Percentiles rank a stretch among this genome's conserved stretches.
These are phyloP conservation scores for Fallopia convolvulus DNA, from an alignment of 148 eudicot genomes.

Conservation along the genomic window DNA sequence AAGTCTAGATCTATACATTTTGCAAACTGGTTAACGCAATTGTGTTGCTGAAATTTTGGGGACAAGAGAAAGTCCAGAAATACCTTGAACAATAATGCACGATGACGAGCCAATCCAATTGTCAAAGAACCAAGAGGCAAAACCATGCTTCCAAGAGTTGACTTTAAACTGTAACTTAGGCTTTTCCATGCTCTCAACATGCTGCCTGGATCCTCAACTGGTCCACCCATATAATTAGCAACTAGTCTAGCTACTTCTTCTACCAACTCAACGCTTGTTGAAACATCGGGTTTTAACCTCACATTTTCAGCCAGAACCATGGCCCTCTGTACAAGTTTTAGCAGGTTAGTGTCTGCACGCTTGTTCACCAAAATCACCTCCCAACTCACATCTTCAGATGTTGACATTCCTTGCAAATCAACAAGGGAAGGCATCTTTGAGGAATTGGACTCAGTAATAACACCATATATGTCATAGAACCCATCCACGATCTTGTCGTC, in stretches of 20 bases:
- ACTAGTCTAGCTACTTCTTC: conserved; percentile 61
- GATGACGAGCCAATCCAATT: conserved; percentile 85
- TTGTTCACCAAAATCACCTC: conserved; percentile 84
- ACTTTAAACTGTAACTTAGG: conserved; percentile 58
- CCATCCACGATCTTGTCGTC: conserved; percentile 97
- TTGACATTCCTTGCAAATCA: conserved; percentile 72
- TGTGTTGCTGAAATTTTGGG: neutral
- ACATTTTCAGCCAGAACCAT: conserved; percentile 51
- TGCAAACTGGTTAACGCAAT: neutral
- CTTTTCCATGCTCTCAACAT: conserved; percentile 86
- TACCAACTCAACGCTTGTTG: conserved; percentile 35
- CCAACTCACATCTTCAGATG: conserved; percentile 60
- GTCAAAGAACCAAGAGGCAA: conserved; percentile 92
- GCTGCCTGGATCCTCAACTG: conserved; percentile 67
- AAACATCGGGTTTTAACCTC: conserved; percentile 40
- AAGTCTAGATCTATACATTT: neutral
- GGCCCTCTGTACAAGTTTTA: conserved; percentile 68
- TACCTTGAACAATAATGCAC: conserved; percentile 96
- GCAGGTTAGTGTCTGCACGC: conserved; percentile 60
- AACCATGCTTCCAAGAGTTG: conserved; percentile 76
- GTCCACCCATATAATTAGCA: conserved; percentile 93
- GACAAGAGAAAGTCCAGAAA: neutral
- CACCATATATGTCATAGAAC: conserved; percentile 87
- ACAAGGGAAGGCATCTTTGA: conserved; percentile 91
- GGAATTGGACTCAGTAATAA: conserved; percentile 40